These are phyloP conservation scores for Ogataea paraovalis DNA, from an alignment of 805 yeast genomes.

Conservation along the genomic window DNA sequence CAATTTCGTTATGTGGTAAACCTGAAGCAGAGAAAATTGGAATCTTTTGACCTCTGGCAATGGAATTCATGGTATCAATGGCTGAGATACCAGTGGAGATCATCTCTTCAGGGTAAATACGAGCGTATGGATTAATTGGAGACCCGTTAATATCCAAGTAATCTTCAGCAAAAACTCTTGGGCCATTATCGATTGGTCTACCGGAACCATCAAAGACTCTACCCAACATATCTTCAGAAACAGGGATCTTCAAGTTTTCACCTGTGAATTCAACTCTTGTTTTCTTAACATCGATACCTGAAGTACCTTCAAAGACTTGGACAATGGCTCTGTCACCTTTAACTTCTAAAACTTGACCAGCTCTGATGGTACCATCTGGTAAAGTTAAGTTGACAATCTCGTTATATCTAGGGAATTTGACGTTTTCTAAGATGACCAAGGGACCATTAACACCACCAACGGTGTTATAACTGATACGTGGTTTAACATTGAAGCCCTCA, in stretches of 20 bases:
- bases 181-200: conserved; percentile 97
- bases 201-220: conserved; percentile 99
- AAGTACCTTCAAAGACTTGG: conserved; percentile 98
- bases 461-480: conserved; percentile 89
- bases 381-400: conserved; percentile 95
- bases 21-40: conserved; percentile 99
- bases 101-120: conserved; percentile 99
- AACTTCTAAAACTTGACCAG: conserved; percentile 98
- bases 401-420: conserved; percentile 84
- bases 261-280: conserved; percentile 98
- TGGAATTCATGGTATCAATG: conserved; percentile 98
- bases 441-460: conserved; percentile 99
- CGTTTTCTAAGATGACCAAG: conserved; percentile 82
- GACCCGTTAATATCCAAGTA: conserved; percentile 98
- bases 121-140: conserved; percentile 96
- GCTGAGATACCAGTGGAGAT: conserved; percentile 98
- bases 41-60: conserved; percentile 99
- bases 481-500: conserved; percentile 86
- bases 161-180: conserved; percentile 97
- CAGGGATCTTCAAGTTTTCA: conserved; percentile 86
- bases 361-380: conserved; percentile 92
- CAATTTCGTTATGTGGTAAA: conserved; percentile 98
- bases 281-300: conserved; percentile 97
- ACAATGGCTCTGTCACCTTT: conserved; percentile 96
- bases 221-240: conserved; percentile 95